phyloP scores from a whole-genome alignment of 2,329 filamentous ascomycete genomes.

The Trichoderma arundinaceum region DNA sequence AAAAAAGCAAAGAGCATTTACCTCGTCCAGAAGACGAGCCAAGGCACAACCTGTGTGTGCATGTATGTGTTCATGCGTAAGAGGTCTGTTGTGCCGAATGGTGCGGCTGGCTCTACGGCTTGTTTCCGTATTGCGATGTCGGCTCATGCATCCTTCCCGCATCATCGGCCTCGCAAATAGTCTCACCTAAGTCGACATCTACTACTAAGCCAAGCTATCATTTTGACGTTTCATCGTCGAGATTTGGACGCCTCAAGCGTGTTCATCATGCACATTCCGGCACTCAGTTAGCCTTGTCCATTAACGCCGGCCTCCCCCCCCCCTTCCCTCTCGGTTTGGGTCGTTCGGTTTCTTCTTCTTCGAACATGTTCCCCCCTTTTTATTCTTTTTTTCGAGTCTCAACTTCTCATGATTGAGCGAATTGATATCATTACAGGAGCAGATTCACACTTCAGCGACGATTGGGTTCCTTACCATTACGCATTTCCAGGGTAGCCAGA shows the following conservation, averaged over 20 bases:
- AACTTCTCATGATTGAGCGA: not conserved
- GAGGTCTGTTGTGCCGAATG: not conserved
- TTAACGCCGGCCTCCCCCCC: not conserved
- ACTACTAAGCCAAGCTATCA: constrained; percentile 16
- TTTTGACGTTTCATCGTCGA: not conserved
- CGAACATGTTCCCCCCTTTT: not conserved
- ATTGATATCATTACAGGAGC: not conserved
- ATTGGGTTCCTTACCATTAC: not conserved
- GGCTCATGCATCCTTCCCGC: not conserved
- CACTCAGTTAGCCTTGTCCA: not conserved
- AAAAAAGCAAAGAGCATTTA: too few species aligned
- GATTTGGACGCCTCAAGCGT: not conserved
- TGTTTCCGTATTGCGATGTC: constrained; percentile 1
- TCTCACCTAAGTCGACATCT: constrained; percentile 23
- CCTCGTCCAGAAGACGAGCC: not conserved
- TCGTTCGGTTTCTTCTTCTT: not conserved
- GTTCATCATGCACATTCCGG: not conserved
- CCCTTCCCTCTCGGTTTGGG: not conserved
- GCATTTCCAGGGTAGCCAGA: not conserved
- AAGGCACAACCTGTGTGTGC: not conserved
- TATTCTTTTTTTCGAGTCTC: not conserved
- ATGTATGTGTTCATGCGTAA: not conserved
- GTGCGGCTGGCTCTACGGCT: not conserved
- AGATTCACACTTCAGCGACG: not conserved
- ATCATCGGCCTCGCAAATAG: not conserved